phyloP scores from a whole-genome alignment of 805 yeast species.

The Sugiyamaella floridensis region DNA sequence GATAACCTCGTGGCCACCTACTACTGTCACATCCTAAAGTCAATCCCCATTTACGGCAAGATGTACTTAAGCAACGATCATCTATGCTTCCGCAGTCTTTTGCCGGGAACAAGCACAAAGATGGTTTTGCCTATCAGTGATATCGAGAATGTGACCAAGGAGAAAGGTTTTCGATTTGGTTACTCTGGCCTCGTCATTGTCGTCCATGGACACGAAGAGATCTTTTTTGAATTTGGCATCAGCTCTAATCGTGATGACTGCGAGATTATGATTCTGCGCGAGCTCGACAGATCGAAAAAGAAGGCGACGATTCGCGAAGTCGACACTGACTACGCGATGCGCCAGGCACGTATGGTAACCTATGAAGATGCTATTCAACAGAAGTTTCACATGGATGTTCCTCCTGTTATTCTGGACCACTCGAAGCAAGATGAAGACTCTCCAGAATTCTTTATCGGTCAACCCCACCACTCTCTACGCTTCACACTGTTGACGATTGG shows the following conservation, averaged over 20 bases:
- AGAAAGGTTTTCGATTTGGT: constrained; percentile 59
- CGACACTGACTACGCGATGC: constrained; percentile 23
- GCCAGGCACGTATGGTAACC: constrained; percentile 54
- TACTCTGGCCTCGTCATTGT: constrained; percentile 66
- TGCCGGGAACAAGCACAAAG: constrained; percentile 70
- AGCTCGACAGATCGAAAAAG: constrained; percentile 34
- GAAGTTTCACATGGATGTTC: constrained; percentile 13
- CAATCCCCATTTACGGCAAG: constrained; percentile 78
- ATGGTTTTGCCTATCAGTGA: constrained; percentile 78
- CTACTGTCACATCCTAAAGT: constrained; percentile 58
- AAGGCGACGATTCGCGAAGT: constrained; percentile 4
- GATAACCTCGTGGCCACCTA: constrained; percentile 60
- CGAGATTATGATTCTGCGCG: constrained; percentile 42
- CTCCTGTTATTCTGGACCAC: constrained; percentile 12
- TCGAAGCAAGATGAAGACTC: neutral
- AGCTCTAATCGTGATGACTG: constrained; percentile 57
- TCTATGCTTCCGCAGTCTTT: constrained; percentile 72
- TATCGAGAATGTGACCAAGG: constrained; percentile 60
- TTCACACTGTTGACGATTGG: constrained; percentile 63
- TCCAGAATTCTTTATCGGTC: constrained; percentile 6
- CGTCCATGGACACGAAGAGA: constrained; percentile 67
- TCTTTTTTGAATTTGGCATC: constrained; percentile 59
- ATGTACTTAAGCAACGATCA: constrained; percentile 61
- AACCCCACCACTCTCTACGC: constrained; percentile 6
- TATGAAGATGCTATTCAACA: constrained; percentile 54